A percentile compares a stretch with the other conserved stretches of the same genome.
These are phyloP conservation scores for Tricholoma saponaceum DNA, from an alignment of 768 basidiomycete genomes.

Conservation along the genomic window DNA sequence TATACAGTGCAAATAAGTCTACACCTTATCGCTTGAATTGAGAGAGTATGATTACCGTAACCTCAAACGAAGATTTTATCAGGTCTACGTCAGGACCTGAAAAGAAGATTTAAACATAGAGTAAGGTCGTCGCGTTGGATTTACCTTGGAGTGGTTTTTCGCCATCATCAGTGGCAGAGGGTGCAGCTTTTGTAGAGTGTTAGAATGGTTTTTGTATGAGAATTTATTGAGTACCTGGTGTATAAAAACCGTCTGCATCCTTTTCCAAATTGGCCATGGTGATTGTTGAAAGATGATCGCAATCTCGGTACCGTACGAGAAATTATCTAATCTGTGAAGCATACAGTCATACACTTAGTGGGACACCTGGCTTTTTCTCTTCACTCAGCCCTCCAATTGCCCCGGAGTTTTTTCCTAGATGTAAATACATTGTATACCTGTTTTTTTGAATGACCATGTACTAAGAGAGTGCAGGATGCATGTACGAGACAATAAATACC, in stretches of 20 bases:
- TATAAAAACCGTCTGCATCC: constrained; percentile 80
- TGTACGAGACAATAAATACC: too few species aligned
- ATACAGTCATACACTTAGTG: too few species aligned
- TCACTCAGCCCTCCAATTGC: too few species aligned
- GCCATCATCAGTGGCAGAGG: constrained; percentile 20
- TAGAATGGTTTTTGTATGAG: not conserved
- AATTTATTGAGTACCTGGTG: constrained; percentile 38
- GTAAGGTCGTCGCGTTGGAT: not conserved
- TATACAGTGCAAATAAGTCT: constrained; percentile 2
- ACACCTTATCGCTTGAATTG: too few species aligned
- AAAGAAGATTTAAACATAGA: not conserved
- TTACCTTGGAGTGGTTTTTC: constrained; percentile 24
- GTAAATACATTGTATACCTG: too few species aligned
- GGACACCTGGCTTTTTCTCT: too few species aligned
- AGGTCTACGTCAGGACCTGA: constrained; percentile 48
- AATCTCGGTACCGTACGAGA: too few species aligned
- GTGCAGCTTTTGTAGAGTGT: constrained; percentile 12
- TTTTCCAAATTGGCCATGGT: constrained; percentile 49
- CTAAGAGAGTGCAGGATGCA: too few species aligned
- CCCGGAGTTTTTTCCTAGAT: too few species aligned
- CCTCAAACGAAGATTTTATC: constrained; percentile 79
- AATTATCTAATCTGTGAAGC: constrained; percentile 13
- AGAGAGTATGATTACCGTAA: constrained; percentile 48
- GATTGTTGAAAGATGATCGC: not conserved
- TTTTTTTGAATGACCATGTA: too few species aligned